These are phyloP conservation scores for Neurospora sp. DNA, from an alignment of 495 filamentous ascomycete species.

Conservation along the genomic window DNA sequence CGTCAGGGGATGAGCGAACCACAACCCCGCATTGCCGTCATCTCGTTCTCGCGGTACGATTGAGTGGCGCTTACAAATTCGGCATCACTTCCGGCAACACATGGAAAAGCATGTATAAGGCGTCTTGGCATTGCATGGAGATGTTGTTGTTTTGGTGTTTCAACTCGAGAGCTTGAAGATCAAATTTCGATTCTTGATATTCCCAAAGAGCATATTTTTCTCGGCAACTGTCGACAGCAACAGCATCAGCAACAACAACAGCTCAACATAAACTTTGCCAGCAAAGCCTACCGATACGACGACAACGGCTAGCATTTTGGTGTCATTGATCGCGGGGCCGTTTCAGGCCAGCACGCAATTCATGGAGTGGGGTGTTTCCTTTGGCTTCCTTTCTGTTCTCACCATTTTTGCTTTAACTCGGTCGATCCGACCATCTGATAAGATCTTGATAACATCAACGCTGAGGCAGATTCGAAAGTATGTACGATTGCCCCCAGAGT, in stretches of 20 bases:
- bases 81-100: neutral
- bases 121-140: neutral
- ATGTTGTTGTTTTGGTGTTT: neutral
- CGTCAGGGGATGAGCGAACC: neutral
- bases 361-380: neutral
- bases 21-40: constrained; percentile 18
- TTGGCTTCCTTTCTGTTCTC: neutral
- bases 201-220: neutral
- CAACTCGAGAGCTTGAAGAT: neutral
- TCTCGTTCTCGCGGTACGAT: neutral
- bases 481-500: neutral
- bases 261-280: neutral
- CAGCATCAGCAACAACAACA: neutral
- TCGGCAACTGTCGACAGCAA: neutral
- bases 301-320: neutral
- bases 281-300: neutral
- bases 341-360: neutral
- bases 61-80: neutral
- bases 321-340: neutral
- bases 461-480: neutral
- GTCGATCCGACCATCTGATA: neutral
- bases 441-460: neutral
- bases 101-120: neutral
- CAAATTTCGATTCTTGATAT: neutral
- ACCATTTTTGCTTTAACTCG: neutral